These are phyloP conservation scores for Amniculicola lignicola DNA, from an alignment of 495 filamentous ascomycete species.

Conservation along the genomic window DNA sequence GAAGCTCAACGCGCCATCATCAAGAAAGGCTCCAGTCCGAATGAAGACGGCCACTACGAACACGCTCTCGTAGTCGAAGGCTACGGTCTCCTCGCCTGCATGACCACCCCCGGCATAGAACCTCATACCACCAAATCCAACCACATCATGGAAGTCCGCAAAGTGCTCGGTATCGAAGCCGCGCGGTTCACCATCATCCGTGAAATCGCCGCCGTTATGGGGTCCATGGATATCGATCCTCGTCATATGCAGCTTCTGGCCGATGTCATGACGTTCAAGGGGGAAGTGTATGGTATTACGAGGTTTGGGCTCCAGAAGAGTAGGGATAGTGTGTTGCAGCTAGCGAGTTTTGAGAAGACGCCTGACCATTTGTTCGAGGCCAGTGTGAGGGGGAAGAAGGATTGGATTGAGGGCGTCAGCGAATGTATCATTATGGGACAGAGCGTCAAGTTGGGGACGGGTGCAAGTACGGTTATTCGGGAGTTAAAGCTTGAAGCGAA, in stretches of 20 bases:
- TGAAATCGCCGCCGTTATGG: constrained; percentile 82
- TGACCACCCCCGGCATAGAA: constrained; percentile 85
- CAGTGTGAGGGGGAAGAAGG: constrained; percentile 81
- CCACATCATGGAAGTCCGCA: constrained; percentile 82
- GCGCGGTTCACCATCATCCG: constrained; percentile 77
- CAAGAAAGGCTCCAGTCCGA: constrained; percentile 63
- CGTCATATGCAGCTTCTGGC: constrained; percentile 97
- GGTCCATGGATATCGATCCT: constrained; percentile 91
- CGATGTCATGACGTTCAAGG: constrained; percentile 99
- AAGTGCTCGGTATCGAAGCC: constrained; percentile 97
- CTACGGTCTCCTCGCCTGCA: constrained; percentile 82
- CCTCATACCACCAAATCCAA: constrained; percentile 72
- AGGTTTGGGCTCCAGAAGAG: constrained; percentile 96
- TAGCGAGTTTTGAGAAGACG: constrained; percentile 97
- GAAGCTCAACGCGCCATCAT: constrained; percentile 86
- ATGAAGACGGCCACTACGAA: constrained; percentile 50
- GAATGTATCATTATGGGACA: constrained; percentile 99
- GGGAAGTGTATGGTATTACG: constrained; percentile 95
- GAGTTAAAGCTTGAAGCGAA: constrained; percentile 64
- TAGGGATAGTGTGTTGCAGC: constrained; percentile 89
- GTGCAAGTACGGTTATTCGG: constrained; percentile 83
- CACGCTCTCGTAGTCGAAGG: constrained; percentile 78
- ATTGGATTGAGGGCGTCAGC: constrained; percentile 85
- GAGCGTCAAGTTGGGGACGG: constrained; percentile 84
- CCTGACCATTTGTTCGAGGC: constrained; percentile 97